Evolutionary conservation across 805 yeast species (phyloP).

Genomic region (Yarrowia deformans): DNA sequence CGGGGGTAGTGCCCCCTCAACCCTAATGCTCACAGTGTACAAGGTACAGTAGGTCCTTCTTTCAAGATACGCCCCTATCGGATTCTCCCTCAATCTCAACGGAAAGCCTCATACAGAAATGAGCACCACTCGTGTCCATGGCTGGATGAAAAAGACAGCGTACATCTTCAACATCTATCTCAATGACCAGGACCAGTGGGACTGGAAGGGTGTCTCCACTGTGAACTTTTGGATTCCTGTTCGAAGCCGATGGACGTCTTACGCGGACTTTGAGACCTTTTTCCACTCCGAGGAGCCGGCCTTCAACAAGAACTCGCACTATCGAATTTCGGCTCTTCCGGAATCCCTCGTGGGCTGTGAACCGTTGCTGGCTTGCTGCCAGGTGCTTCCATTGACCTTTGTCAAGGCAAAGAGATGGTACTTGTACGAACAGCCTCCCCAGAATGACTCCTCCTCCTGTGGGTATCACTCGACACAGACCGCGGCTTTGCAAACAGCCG

Average conservation of each 20-base stretch:
- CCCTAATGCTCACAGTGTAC: background rate
- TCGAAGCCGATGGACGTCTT: conserved; percentile 1
- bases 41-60: background rate
- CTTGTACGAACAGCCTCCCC: conserved; percentile 18
- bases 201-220: conserved; percentile 7
- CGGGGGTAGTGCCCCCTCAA: conserved; percentile 5
- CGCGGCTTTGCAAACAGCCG: background rate
- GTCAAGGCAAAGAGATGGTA: conserved; percentile 24
- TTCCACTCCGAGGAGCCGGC: background rate
- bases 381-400: background rate
- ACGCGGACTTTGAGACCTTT: conserved; percentile 11
- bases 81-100: background rate
- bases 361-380: conserved; percentile 4
- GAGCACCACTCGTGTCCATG: background rate
- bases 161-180: conserved; percentile 5
- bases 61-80: background rate
- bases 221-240: conserved; percentile 12
- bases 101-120: background rate
- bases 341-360: conserved; percentile 21
- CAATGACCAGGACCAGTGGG: conserved; percentile 16
- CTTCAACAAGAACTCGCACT: background rate
- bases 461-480: background rate
- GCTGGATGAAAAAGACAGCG: conserved; percentile 30
- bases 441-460: background rate
- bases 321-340: conserved; percentile 2